Evolutionary conservation across 1,284 basidiomycete genomes (phyloP).

Genomic region (Ustilago crameri): DNA sequence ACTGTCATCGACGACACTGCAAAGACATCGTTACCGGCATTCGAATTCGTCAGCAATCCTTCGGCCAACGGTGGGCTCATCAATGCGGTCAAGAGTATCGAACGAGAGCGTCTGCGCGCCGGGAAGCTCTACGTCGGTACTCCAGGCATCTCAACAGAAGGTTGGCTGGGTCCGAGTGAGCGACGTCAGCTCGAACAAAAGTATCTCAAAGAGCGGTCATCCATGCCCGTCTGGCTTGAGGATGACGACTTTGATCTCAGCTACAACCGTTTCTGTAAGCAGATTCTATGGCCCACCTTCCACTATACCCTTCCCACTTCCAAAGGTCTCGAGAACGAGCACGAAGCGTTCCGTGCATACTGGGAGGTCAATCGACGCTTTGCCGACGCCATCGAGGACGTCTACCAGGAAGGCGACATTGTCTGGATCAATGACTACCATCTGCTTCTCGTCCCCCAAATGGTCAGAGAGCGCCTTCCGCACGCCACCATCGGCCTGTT

Average conservation of each 20-base stretch:
- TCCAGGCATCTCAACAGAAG: constrained; percentile 57
- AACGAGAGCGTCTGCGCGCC: constrained; percentile 49
- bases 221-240: constrained; percentile 81
- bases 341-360: constrained; percentile 79
- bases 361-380: constrained; percentile 84
- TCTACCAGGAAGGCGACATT: constrained; percentile 83
- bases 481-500: constrained; percentile 85
- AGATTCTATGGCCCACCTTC: constrained; percentile 87
- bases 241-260: constrained; percentile 74
- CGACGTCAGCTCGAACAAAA: constrained; percentile 75
- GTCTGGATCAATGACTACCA: constrained; percentile 74
- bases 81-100: constrained; percentile 64
- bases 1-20: constrained; percentile 32
- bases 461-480: constrained; percentile 76
- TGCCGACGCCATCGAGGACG: constrained; percentile 79
- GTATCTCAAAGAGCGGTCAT: constrained; percentile 74
- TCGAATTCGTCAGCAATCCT: constrained; percentile 63
- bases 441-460: constrained; percentile 81
- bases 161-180: constrained; percentile 53
- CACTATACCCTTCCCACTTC: constrained; percentile 87
- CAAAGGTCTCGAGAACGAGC: constrained; percentile 83
- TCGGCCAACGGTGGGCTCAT: constrained; percentile 66
- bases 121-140: constrained; percentile 65
- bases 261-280: constrained; percentile 89
- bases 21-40: constrained; percentile 38